Evolutionary conservation across 2,329 filamentous ascomycete species (phyloP).

Genomic region (Purpureocillium lavendulum): DNA sequence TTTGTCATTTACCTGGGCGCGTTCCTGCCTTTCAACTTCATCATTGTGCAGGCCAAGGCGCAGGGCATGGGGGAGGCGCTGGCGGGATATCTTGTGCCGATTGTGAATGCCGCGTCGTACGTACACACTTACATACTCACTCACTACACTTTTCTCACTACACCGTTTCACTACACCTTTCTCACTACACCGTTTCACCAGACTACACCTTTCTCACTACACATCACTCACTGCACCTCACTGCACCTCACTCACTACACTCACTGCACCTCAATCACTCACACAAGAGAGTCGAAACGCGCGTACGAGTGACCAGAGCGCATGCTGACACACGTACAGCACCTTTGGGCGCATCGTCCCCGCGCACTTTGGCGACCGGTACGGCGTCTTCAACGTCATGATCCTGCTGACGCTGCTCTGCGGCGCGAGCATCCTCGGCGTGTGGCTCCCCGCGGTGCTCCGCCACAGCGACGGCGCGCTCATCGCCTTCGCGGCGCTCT

Average conservation of each 20-base stretch:
- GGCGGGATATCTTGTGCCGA: slow-evolving; percentile 14
- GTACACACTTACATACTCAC: background rate
- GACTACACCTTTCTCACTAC: no score
- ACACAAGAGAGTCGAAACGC: no score
- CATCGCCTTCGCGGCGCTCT: slow-evolving; percentile 22
- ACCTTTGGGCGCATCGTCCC: slow-evolving; percentile 15
- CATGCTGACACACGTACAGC: no score
- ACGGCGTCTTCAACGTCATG: slow-evolving; percentile 20
- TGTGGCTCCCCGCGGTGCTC: slow-evolving; percentile 32
- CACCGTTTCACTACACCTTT: no score
- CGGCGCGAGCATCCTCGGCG: slow-evolving; percentile 17
- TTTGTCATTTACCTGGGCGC: slow-evolving; percentile 22
- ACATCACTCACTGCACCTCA: no score
- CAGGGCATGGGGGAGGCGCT: slow-evolving; percentile 10
- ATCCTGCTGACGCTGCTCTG: slow-evolving; percentile 34
- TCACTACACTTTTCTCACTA: no score
- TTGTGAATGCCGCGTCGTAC: slow-evolving; percentile 15
- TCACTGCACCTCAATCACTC: no score
- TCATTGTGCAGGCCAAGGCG: slow-evolving; percentile 12
- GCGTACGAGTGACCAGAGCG: no score
- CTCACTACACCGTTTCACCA: no score
- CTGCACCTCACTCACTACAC: no score
- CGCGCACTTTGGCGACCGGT: slow-evolving; percentile 13
- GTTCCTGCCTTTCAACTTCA: slow-evolving; percentile 22
- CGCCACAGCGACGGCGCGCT: slow-evolving; percentile 12